A percentile compares a stretch with the other conserved stretches of the same genome.
phyloP scores from a whole-genome alignment of 352 stramenopile genomes.

The Thraustochytrium sp. region DNA sequence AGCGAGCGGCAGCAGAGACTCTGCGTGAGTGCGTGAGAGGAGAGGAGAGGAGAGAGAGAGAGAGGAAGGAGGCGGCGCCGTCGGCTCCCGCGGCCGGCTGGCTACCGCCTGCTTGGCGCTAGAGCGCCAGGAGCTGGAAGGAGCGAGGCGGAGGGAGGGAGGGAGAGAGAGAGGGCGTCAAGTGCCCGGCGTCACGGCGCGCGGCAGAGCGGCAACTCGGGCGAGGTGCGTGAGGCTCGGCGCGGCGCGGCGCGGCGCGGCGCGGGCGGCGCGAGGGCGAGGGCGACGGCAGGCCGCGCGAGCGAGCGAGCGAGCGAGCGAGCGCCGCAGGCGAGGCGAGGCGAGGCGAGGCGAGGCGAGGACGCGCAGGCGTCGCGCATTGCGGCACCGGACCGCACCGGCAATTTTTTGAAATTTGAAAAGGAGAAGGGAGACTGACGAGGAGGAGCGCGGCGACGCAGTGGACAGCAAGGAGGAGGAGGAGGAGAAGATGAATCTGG shows the following conservation, averaged over 20 bases:
- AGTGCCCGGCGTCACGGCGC: too few species aligned
- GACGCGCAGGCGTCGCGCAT: neutral
- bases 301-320: neutral
- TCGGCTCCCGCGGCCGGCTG: too few species aligned
- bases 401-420: neutral
- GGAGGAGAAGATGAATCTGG: neutral
- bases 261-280: neutral
- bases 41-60: too few species aligned
- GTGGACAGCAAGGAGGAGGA: neutral
- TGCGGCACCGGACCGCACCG: neutral
- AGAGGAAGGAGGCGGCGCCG: too few species aligned
- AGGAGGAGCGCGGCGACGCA: neutral
- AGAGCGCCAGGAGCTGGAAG: too few species aligned
- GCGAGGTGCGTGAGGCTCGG: too few species aligned
- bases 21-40: too few species aligned
- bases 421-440: neutral
- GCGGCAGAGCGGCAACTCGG: too few species aligned
- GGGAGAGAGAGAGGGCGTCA: too few species aligned
- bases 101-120: too few species aligned
- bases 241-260: neutral
- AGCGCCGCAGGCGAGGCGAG: neutral
- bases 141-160: too few species aligned
- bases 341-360: neutral
- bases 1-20: too few species aligned
- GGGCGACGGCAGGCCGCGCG: neutral